Evolutionary conservation across 345 rosid genomes (phyloP), one percentile per base, ranked within the genome.

Genomic region (Salix caprea): DNA sequence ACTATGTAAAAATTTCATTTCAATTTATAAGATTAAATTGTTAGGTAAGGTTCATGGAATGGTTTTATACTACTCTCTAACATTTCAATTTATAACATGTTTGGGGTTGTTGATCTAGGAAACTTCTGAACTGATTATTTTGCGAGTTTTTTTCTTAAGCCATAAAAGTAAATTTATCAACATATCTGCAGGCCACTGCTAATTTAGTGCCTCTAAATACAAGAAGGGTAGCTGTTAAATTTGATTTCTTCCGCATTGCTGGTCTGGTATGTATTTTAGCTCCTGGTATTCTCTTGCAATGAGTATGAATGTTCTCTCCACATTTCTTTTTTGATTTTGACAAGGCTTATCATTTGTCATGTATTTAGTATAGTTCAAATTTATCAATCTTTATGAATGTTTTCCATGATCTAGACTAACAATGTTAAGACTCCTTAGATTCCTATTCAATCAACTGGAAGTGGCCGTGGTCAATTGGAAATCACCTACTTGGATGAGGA

Each of bases 401-500:
- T 24, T 23, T 28, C 66, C 12, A 23, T 23, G 66, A n/a, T 62
- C 66, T 46, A 13, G 52, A 2, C 28, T 23, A 6, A 23, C 42
- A n/a, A 21, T 68, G 64, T 9, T 8, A 1, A 12, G 23, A 8
- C 65, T 37, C 4, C 13, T 12, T 75, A 82, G 89, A 82, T 87
- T 74, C 82, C 86, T 0, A 61, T 87, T 10, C 78, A 82, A 62
- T 82, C 85, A 70, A 84, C 82, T 10, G 84, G 85, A 73, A 79
- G 86, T 36, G 87, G 83, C 37, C 82, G 82, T 1, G 86, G 89
- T 70, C 83, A 85, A 70, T n/a, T 87, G 78, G 86, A 87, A 74
- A 87, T 85, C 32, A 86, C 84, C 7, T 86, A 80, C 73, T 76
- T 86, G 78, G 89, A 86, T 65, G 81, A 84, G 34, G 89, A 86